phyloP scores from a whole-genome alignment of 1,139 yeast species.

The Protomyces gravidus region DNA sequence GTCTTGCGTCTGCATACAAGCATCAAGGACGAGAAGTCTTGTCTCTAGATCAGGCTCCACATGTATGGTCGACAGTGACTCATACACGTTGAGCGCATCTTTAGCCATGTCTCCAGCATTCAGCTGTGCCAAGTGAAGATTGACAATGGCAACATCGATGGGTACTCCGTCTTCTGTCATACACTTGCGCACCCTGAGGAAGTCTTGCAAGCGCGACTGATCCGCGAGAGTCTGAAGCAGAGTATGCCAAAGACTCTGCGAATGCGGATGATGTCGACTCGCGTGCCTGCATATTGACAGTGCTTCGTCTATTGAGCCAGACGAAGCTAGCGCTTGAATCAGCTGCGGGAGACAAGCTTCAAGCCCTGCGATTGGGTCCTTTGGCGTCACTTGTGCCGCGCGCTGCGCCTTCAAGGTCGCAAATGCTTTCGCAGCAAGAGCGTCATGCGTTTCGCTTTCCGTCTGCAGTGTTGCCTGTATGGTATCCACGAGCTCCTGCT shows the following conservation, averaged over 20 bases:
- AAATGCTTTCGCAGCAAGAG: conserved; percentile 1
- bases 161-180: conserved; percentile 2
- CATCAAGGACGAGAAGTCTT: conserved; percentile 5
- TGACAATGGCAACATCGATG: conserved; percentile 7
- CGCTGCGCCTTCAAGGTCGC: not conserved
- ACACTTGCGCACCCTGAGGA: conserved; percentile 9
- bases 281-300: not conserved
- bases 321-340: not conserved
- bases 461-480: conserved; percentile 4
- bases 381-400: not conserved
- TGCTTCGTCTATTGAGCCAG: not conserved
- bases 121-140: conserved; percentile 9
- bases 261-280: not conserved
- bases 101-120: not conserved
- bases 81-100: conserved; percentile 7
- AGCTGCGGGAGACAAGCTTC: not conserved
- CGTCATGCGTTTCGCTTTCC: conserved; percentile 4
- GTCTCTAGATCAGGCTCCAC: conserved; percentile 1
- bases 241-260: conserved; percentile 2
- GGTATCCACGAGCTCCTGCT: not conserved
- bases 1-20: not conserved
- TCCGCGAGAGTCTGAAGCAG: conserved; percentile 12
- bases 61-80: conserved; percentile 2
- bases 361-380: not conserved
- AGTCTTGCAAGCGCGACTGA: conserved; percentile 1